These are phyloP conservation scores for Nemania sp. DNA, from an alignment of 2,329 filamentous ascomycete species.

Conservation along the genomic window DNA sequence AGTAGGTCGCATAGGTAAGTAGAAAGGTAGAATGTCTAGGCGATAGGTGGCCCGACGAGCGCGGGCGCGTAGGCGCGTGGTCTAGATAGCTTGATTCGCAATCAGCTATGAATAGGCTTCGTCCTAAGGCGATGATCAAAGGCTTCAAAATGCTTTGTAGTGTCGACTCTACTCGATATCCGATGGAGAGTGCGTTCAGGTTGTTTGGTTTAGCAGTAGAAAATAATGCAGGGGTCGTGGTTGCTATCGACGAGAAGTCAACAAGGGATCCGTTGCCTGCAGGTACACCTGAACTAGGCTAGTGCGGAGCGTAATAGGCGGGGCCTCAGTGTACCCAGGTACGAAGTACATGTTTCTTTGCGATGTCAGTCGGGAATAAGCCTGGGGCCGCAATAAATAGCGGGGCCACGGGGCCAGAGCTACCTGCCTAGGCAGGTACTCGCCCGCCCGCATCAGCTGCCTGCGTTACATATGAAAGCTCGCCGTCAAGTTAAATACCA, in stretches of 20 bases:
- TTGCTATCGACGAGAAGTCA: constrained; percentile 18
- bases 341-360: too few species aligned
- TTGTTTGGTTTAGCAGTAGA: constrained; percentile 1
- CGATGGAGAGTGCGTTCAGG: background rate
- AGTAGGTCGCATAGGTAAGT: background rate
- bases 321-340: too few species aligned
- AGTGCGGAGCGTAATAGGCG: too few species aligned
- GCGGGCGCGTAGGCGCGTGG: too few species aligned
- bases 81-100: too few species aligned
- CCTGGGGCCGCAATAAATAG: background rate
- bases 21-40: background rate
- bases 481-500: too few species aligned
- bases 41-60: background rate
- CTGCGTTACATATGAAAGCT: too few species aligned
- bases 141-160: constrained; percentile 6
- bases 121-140: background rate
- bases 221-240: constrained; percentile 24
- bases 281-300: too few species aligned
- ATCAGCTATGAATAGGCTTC: background rate
- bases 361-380: too few species aligned
- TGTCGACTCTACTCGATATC: background rate
- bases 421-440: too few species aligned
- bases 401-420: too few species aligned
- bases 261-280: background rate
- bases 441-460: too few species aligned